These are phyloP conservation scores for Apiotrichum akiyoshidainum DNA, from an alignment of 1,284 basidiomycete genomes.

Conservation along the genomic window DNA sequence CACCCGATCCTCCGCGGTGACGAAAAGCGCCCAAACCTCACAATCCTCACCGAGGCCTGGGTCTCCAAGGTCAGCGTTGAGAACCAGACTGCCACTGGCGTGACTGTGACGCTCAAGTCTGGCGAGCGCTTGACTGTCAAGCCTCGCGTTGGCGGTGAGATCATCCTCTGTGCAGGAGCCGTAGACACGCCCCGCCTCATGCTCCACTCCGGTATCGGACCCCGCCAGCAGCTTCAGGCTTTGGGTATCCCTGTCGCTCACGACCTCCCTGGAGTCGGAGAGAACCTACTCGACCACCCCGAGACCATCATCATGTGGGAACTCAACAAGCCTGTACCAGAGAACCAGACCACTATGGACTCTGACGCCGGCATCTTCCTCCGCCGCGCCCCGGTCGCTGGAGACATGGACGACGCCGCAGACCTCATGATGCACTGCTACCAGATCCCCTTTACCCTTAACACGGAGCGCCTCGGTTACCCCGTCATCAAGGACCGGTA, in stretches of 20 bases:
- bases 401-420: conserved; percentile 13
- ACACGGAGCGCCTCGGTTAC: conserved; percentile 24
- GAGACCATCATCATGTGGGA: conserved; percentile 27
- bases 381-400: conserved; percentile 11
- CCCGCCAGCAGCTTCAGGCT: conserved; percentile 56
- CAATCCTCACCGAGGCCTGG: conserved; percentile 24
- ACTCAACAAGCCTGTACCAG: conserved; percentile 19
- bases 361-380: conserved; percentile 22
- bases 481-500: conserved; percentile 16
- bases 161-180: conserved; percentile 56
- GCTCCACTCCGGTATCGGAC: conserved; percentile 64
- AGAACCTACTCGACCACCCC: conserved; percentile 65
- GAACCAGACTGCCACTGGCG: conserved; percentile 17
- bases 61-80: conserved; percentile 18
- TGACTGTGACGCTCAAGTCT: conserved; percentile 22
- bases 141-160: conserved; percentile 49
- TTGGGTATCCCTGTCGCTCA: conserved; percentile 54
- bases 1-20: conserved; percentile 24
- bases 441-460: conserved; percentile 24
- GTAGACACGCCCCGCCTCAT: conserved; percentile 63
- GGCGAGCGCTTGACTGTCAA: conserved; percentile 26
- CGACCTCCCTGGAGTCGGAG: conserved; percentile 62
- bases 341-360: conserved; percentile 23
- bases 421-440: conserved; percentile 28
- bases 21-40: conserved; percentile 20